These are phyloP conservation scores for Fusarium multiceps DNA, from an alignment of 2,329 filamentous ascomycete species.

Conservation along the genomic window DNA sequence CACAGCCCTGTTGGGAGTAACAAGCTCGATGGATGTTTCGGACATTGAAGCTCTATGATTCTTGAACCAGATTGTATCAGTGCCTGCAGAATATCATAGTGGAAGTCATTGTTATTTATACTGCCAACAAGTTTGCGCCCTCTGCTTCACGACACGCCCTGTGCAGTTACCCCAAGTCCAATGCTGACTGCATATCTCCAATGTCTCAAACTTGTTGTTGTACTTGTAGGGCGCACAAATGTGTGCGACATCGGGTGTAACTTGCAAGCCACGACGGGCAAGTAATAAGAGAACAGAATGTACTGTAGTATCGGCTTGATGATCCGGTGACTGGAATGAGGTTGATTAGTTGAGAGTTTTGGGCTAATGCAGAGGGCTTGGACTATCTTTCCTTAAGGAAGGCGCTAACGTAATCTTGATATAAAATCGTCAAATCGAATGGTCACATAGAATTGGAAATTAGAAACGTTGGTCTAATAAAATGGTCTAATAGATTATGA, in stretches of 20 bases:
- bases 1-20: background rate
- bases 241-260: slow-evolving; percentile 15
- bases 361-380: background rate
- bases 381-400: background rate
- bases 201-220: background rate
- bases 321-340: background rate
- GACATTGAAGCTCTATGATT: background rate
- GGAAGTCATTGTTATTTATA: background rate
- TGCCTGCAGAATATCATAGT: fast-evolving
- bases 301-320: background rate
- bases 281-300: background rate
- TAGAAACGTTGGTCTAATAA: background rate
- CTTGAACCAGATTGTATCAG: fast-evolving
- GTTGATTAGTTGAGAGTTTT: slow-evolving; percentile 4
- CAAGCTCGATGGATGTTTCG: slow-evolving; percentile 8
- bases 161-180: background rate
- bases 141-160: background rate
- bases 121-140: background rate
- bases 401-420: background rate
- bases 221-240: slow-evolving; percentile 17
- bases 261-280: background rate
- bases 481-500: background rate
- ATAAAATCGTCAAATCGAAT: slow-evolving; percentile 16
- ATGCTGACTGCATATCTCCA: background rate
- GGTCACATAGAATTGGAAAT: slow-evolving; percentile 1